Evolutionary conservation across 1,139 yeast genomes (phyloP).

Genomic region (Kodamaea suecica): DNA sequence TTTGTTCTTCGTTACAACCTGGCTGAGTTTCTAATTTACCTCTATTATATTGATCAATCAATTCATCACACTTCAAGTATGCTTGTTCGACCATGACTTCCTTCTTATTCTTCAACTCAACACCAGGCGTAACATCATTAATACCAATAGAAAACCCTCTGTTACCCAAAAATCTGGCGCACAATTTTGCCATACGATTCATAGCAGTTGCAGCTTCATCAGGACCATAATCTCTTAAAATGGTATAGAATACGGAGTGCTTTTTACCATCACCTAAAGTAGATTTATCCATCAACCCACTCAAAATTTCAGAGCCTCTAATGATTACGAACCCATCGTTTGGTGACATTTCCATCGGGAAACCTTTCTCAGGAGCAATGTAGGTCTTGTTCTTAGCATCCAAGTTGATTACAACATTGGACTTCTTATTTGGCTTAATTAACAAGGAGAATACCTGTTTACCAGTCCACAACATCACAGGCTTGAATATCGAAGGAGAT

Average conservation of each 20-base stretch:
- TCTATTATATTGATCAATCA: slow-evolving; percentile 71
- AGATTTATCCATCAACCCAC: slow-evolving; percentile 97
- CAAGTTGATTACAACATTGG: slow-evolving; percentile 81
- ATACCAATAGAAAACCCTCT: slow-evolving; percentile 98
- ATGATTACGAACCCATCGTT: slow-evolving; percentile 93
- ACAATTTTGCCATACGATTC: slow-evolving; percentile 97
- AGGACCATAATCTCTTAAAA: slow-evolving; percentile 92
- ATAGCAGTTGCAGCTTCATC: slow-evolving; percentile 93
- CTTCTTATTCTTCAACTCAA: slow-evolving; percentile 69
- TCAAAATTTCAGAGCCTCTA: slow-evolving; percentile 81
- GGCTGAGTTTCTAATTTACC: slow-evolving; percentile 98
- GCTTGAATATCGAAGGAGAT: slow-evolving; percentile 91
- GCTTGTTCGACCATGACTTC: slow-evolving; percentile 91
- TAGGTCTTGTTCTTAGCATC: slow-evolving; percentile 94
- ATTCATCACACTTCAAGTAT: slow-evolving; percentile 85
- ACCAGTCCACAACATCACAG: slow-evolving; percentile 92
- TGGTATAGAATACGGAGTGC: slow-evolving; percentile 93
- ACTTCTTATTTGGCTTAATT: slow-evolving; percentile 73
- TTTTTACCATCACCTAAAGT: slow-evolving; percentile 97
- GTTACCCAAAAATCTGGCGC: slow-evolving; percentile 92
- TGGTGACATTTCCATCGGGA: slow-evolving; percentile 93
- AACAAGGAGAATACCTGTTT: slow-evolving; percentile 88
- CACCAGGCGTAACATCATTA: slow-evolving; percentile 94
- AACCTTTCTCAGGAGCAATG: slow-evolving; percentile 60
- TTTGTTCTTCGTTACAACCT: slow-evolving; percentile 98